Evolutionary conservation across 1,284 basidiomycete species (phyloP).

Genomic region (Cryptococcus wingfieldii): DNA sequence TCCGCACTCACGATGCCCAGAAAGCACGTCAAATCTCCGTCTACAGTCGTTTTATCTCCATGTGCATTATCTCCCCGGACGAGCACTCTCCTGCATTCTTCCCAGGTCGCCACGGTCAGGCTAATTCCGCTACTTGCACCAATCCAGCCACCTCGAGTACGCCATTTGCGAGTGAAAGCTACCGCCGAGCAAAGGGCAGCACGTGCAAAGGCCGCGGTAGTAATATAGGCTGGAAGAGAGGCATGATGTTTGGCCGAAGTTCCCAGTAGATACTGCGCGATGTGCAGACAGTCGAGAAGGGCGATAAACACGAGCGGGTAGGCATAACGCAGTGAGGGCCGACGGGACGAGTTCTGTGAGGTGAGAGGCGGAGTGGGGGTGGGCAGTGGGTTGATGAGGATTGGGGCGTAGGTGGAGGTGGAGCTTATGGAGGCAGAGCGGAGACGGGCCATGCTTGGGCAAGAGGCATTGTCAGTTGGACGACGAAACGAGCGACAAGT

Average conservation of each 20-base stretch:
- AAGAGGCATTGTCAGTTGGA: neutral
- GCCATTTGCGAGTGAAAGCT: slow-evolving; percentile 7
- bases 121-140: slow-evolving; percentile 6
- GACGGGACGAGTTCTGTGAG: neutral
- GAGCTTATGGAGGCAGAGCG: slow-evolving; percentile 1
- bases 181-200: slow-evolving; percentile 3
- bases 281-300: slow-evolving; percentile 6
- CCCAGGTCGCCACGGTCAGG: slow-evolving; percentile 14
- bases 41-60: neutral
- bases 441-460: neutral
- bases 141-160: slow-evolving; percentile 8
- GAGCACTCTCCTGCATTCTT: slow-evolving; percentile 12
- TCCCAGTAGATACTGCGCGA: neutral
- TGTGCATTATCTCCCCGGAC: neutral
- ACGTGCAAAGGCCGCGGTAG: neutral
- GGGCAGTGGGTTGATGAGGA: neutral
- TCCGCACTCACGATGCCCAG: slow-evolving; percentile 8
- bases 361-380: neutral
- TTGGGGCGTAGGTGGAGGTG: neutral
- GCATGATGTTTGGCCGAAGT: neutral
- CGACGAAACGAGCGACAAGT: neutral
- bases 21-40: neutral
- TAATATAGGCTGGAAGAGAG: neutral
- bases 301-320: slow-evolving; percentile 9
- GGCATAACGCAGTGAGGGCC: slow-evolving; percentile 4